Evolutionary conservation across 768 basidiomycete genomes (phyloP), one percentile per base, ranked within the genome.

Genomic region (Mycena polygramma): DNA sequence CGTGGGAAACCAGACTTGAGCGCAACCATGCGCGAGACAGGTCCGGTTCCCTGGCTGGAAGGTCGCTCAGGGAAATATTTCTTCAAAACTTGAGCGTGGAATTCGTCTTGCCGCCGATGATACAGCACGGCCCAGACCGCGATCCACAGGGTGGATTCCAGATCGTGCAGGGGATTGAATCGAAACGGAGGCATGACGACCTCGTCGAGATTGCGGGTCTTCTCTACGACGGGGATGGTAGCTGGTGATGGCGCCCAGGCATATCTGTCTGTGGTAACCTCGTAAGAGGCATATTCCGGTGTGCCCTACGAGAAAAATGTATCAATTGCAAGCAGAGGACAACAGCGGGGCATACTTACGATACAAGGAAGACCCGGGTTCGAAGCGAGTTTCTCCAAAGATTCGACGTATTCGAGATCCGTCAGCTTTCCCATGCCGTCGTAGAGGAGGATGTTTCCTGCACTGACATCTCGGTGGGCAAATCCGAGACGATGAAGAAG

Each of bases 141-240:
- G 49, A 63, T 63, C 62, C 62, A 63, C 17, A 63, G 7, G 11
- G 62, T 63, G 11, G 62, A 63, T 22, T 63, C 62, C 14, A 63
- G 20, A 35, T 63, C 62, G 24, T 63, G 62, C 24, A 63, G 24
- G 1, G 62, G 62, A 43, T 63, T 53, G 52, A 53, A 63, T n/a
- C 62, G 62, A 48, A 63, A 54, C 9, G 52, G 62, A 10, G 39
- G 62, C 13, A 41, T 39, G 52, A 2, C 22, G 61, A 13, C 41
- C 41, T 43, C 41, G 13, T 43, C 30, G n/a, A n/a, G n/a, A n/a
- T n/a, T n/a, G n/a, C n/a, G n/a, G 30, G 30, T 30, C 30, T 30
- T 30, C 30, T 30, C 30, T 30, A 30, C 30, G 30, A 30, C 30
- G 30, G 30, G 30, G 30, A 30, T 30, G 30, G 30, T 30, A 30